Percentiles rank a stretch among this genome's conserved stretches.
These are phyloP conservation scores for Polygonum maritimum DNA, from an alignment of 148 eudicot genomes.

Conservation along the genomic window DNA sequence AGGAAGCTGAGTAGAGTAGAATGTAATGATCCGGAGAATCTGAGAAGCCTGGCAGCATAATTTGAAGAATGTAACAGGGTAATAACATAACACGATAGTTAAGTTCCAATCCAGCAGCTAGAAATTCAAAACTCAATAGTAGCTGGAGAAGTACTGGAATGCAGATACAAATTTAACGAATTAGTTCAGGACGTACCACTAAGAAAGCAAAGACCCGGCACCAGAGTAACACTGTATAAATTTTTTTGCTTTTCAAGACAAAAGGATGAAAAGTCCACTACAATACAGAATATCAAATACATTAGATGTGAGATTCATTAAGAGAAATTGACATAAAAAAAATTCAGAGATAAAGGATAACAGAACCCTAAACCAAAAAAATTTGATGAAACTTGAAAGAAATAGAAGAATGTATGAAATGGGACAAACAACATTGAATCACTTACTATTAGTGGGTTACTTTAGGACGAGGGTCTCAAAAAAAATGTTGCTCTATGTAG, in stretches of 20 bases:
- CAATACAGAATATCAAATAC: conserved; percentile 17
- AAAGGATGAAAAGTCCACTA: conserved; percentile 99
- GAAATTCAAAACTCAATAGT: not conserved
- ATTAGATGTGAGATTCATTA: not conserved
- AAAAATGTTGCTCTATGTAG: not conserved
- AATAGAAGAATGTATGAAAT: not conserved
- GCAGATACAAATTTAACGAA: not conserved
- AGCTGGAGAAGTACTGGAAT: not conserved
- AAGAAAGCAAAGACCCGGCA: conserved; percentile 95
- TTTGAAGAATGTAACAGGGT: not conserved
- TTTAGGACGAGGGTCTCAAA: not conserved
- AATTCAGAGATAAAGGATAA: not conserved
- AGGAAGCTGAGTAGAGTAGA: conserved; percentile 89
- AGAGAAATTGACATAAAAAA: not conserved
- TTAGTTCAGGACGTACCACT: conserved; percentile 47
- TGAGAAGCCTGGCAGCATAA: conserved; percentile 62
- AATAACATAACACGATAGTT: not conserved
- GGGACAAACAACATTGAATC: not conserved
- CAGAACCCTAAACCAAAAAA: not conserved
- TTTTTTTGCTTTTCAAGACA: conserved; percentile 81
- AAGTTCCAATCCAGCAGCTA: not conserved
- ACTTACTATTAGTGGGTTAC: not conserved
- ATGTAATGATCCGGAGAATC: conserved; percentile 68
- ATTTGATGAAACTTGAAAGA: not conserved
- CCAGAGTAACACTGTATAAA: conserved; percentile 94